These are phyloP conservation scores for Lactifluus subvellereus DNA, from an alignment of 768 basidiomycete genomes.

Conservation along the genomic window DNA sequence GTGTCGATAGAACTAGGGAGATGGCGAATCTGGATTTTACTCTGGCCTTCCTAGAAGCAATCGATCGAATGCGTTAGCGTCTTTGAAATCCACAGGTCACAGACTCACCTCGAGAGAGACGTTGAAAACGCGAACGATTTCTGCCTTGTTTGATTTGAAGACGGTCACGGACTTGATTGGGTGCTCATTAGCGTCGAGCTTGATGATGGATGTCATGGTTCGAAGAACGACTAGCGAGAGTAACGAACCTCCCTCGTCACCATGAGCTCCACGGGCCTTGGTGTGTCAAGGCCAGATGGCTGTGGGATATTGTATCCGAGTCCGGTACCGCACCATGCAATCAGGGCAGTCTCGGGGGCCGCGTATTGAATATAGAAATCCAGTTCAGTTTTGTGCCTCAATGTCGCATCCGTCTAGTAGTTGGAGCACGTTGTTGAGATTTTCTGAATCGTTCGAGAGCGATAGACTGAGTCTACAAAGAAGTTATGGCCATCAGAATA, in stretches of 20 bases:
- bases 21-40: conserved; percentile 44
- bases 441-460: no score
- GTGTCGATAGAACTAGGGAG: conserved; percentile 48
- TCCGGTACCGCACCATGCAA: background rate
- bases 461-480: no score
- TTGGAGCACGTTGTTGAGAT: no score
- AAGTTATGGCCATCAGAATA: no score
- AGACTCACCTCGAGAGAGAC: conserved; percentile 45
- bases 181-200: conserved; percentile 31
- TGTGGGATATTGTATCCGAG: background rate
- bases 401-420: no score
- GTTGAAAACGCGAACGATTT: conserved; percentile 48
- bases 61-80: background rate
- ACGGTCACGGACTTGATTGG: conserved; percentile 52
- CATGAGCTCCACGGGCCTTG: background rate
- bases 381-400: no score
- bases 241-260: background rate
- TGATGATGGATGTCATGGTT: conserved; percentile 10
- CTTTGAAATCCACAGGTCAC: background rate
- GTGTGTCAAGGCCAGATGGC: background rate
- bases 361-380: background rate
- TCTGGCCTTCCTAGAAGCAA: conserved; percentile 43
- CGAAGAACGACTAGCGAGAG: background rate
- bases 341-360: background rate
- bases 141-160: conserved; percentile 51